These are phyloP conservation scores for Lagenaria siceraria DNA, from an alignment of 306 rosid species.

Conservation along the genomic window DNA sequence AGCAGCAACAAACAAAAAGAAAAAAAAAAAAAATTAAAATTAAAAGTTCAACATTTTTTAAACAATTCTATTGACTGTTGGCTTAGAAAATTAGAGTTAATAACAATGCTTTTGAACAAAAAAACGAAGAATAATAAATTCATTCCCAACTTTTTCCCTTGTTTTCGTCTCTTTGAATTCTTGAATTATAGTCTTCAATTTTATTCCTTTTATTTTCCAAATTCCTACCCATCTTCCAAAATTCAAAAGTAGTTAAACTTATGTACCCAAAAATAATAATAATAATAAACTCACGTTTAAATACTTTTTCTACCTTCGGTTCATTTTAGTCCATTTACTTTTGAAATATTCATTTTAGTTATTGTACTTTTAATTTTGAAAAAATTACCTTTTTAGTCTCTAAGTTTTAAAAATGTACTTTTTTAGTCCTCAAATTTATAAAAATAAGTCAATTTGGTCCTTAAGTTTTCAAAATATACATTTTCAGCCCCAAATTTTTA, in stretches of 20 bases:
- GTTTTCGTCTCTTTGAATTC: background rate
- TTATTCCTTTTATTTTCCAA: background rate
- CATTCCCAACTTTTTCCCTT: background rate
- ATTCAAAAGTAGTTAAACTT: background rate
- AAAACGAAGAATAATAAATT: background rate
- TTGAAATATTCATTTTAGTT: no score
- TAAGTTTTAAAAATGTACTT: no score
- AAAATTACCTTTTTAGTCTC: no score
- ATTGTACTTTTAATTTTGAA: no score
- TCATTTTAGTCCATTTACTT: no score
- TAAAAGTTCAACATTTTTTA: background rate
- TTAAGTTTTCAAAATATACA: no score
- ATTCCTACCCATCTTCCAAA: background rate
- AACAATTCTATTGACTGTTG: background rate
- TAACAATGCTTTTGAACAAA: background rate
- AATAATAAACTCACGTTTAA: no score
- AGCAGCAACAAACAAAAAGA: background rate
- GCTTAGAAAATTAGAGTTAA: background rate
- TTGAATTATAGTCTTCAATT: background rate
- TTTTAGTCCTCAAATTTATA: no score
- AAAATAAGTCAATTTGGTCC: no score
- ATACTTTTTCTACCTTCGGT: no score
- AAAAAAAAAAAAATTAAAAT: background rate
- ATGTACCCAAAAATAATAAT: no score
- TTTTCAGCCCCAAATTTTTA: no score